Percentiles rank a stretch among this genome's conserved stretches.
Conservation (phyloP, 2,329 filamentous ascomycete genomes). For the Cadophora malorum region DNA sequence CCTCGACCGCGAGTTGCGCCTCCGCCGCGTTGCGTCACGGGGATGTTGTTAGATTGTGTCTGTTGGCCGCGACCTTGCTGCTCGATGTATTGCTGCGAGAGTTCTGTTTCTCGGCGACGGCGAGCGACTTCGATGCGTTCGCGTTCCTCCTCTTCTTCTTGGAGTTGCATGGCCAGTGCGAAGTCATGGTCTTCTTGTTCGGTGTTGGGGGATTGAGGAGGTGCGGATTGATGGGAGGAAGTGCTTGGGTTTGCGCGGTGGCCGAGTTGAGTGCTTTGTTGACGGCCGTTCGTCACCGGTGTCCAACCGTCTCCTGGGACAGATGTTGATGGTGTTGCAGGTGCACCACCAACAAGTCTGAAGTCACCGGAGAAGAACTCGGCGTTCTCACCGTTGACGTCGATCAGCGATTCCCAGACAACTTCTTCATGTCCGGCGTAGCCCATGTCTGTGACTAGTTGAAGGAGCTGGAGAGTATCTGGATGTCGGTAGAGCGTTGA, state of each 20-base stretch:
- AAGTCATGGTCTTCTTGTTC: conserved; percentile 84
- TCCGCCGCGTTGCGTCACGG: conserved; percentile 40
- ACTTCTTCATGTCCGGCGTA: conserved; percentile 89
- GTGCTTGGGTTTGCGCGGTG: conserved; percentile 19
- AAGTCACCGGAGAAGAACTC: conserved; percentile 94
- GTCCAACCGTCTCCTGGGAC: conserved; percentile 35
- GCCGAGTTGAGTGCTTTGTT: conserved; percentile 18
- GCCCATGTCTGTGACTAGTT: conserved; percentile 90
- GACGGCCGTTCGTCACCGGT: conserved; percentile 28
- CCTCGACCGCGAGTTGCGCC: conserved; percentile 25
- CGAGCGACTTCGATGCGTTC: conserved; percentile 68
- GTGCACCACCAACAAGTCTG: conserved; percentile 72
- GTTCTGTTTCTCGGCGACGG: conserved; percentile 67
- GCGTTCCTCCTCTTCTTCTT: conserved; percentile 90
- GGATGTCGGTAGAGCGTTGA: conserved; percentile 92
- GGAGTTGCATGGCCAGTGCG: conserved; percentile 87
- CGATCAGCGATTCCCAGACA: conserved; percentile 92
- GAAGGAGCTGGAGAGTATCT: conserved; percentile 74
- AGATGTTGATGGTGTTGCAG: conserved; percentile 25
- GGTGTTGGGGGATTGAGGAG: conserved; percentile 43
- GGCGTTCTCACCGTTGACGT: conserved; percentile 82
- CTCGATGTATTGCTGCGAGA: conserved; percentile 75
- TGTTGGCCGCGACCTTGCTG: conserved; percentile 57
- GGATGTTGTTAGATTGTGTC: conserved; percentile 38
- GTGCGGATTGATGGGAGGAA: conserved; percentile 22